Evolutionary conservation across 305 asterid species (phyloP).

Genomic region (Solanum hybrid): DNA sequence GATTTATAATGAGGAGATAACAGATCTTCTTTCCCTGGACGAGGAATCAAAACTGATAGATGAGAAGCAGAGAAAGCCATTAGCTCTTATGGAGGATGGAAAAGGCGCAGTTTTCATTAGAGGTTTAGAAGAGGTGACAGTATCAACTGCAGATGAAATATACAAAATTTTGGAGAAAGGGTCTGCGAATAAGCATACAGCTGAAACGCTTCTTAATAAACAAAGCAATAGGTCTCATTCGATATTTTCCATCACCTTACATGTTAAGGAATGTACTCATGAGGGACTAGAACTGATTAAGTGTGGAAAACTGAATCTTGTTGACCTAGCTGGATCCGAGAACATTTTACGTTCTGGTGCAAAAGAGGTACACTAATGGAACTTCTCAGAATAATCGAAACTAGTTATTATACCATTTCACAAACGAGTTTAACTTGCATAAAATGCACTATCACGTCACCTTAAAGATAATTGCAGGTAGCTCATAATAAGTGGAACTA

Average conservation of each 20-base stretch:
- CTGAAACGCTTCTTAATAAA: conserved; percentile 44
- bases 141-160: conserved; percentile 37
- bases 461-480: neutral
- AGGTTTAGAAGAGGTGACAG: conserved; percentile 44
- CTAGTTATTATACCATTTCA: neutral
- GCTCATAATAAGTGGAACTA: neutral
- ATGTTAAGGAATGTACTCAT: conserved; percentile 82
- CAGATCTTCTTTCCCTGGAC: conserved; percentile 81
- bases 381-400: neutral
- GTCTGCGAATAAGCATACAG: conserved; percentile 33
- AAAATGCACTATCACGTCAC: neutral
- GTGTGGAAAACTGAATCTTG: conserved; percentile 95
- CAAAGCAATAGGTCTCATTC: conserved; percentile 90
- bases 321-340: conserved; percentile 99
- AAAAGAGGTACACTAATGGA: conserved; percentile 52
- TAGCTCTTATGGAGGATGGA: conserved; percentile 56
- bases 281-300: conserved; percentile 97
- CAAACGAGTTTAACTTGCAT: neutral
- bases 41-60: conserved; percentile 69
- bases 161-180: conserved; percentile 37
- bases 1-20: conserved; percentile 88
- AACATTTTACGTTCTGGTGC: conserved; percentile 98
- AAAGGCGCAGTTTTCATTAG: conserved; percentile 43
- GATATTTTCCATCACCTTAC: conserved; percentile 87
- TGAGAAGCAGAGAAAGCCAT: conserved; percentile 84